Evolutionary conservation across 208 protist species (phyloP).

Genomic region (Trypanosoma conorhini): DNA sequence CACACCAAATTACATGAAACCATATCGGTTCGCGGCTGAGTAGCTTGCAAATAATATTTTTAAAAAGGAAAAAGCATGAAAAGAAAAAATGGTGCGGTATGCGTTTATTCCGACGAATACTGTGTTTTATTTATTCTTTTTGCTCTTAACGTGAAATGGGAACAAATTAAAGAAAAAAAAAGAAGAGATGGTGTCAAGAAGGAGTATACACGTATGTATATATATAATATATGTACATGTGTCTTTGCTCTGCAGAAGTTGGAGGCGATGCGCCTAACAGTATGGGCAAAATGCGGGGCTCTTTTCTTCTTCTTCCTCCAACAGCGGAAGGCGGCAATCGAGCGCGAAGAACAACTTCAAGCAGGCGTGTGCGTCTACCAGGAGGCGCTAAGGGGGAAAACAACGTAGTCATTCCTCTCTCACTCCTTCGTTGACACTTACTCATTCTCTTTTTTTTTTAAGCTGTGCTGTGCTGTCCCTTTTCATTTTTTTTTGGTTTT

Average conservation of each 20-base stretch:
- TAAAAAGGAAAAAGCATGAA: not conserved
- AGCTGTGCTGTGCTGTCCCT: too few relatives aligned
- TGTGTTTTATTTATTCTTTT: too few relatives aligned
- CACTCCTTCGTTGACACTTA: too few relatives aligned
- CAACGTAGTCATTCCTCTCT: too few relatives aligned
- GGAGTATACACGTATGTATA: not conserved
- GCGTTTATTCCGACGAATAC: not conserved
- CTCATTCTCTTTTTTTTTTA: not conserved
- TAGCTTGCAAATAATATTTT: not conserved
- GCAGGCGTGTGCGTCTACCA: too few relatives aligned
- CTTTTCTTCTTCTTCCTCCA: too few relatives aligned
- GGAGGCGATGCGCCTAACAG: too few relatives aligned
- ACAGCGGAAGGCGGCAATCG: too few relatives aligned
- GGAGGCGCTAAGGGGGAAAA: too few relatives aligned
- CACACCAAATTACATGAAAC: constrained; percentile 45
- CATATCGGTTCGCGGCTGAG: constrained; percentile 16
- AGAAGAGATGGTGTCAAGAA: not conserved
- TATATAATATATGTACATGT: not conserved
- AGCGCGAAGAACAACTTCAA: too few relatives aligned
- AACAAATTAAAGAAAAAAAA: not conserved
- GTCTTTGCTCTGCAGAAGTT: not conserved
- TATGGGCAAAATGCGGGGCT: too few relatives aligned
- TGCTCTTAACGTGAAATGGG: not conserved
- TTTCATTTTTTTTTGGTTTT: not conserved
- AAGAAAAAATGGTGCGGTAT: not conserved